phyloP scores from a whole-genome alignment of 2,329 filamentous ascomycete species.

The Acrodontium crateriforme region DNA sequence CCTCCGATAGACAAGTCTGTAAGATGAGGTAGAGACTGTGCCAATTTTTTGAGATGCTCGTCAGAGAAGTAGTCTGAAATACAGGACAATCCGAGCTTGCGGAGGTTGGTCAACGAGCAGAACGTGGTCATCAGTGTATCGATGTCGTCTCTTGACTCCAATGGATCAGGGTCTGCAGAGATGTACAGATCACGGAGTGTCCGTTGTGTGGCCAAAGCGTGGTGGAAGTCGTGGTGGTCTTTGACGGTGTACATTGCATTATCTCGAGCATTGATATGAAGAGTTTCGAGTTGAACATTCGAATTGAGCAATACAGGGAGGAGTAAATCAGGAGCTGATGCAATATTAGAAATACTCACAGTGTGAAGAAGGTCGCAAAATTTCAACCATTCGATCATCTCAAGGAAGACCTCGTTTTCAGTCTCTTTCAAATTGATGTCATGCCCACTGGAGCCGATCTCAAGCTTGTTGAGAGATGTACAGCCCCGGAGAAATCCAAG shows the following conservation, averaged over 20 bases:
- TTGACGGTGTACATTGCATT: slow-evolving; percentile 31
- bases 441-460: slow-evolving; percentile 30
- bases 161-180: slow-evolving; percentile 33
- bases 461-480: slow-evolving; percentile 34
- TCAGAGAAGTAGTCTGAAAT: slow-evolving; percentile 39
- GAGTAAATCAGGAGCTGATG: slow-evolving; percentile 39
- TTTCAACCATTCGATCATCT: slow-evolving; percentile 41
- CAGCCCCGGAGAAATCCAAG: slow-evolving; percentile 36
- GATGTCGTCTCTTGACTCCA: slow-evolving; percentile 30
- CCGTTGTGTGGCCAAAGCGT: slow-evolving; percentile 37
- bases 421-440: slow-evolving; percentile 34
- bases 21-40: slow-evolving; percentile 32
- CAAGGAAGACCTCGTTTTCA: slow-evolving; percentile 38
- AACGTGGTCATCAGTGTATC: slow-evolving; percentile 39
- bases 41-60: slow-evolving; percentile 36
- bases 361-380: slow-evolving; percentile 38
- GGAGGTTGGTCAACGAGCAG: slow-evolving; percentile 37
- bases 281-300: slow-evolving; percentile 32
- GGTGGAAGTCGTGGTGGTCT: slow-evolving; percentile 39
- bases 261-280: slow-evolving; percentile 32
- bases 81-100: slow-evolving; percentile 38
- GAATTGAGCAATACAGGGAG: slow-evolving; percentile 35
- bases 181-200: slow-evolving; percentile 34
- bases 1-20: slow-evolving; percentile 46
- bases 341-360: slow-evolving; percentile 38